phyloP scores from a whole-genome alignment of 257 asterid genomes.

The Lycium barbarum region DNA sequence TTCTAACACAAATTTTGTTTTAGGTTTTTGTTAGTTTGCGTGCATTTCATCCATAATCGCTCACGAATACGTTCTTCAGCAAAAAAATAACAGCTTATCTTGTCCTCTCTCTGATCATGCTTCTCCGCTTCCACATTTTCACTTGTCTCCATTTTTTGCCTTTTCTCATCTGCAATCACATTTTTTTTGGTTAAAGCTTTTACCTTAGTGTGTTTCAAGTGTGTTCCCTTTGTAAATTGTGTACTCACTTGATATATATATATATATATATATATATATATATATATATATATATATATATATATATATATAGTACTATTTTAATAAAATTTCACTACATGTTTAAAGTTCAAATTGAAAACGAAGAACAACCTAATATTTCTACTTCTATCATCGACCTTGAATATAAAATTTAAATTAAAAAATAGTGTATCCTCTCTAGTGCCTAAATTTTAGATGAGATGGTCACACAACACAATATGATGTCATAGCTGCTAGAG shows the following conservation, averaged over 20 bases:
- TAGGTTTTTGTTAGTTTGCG: background rate
- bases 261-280: background rate
- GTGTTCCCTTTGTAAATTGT: slow-evolving; percentile 1
- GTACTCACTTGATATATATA: background rate
- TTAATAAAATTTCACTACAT: background rate
- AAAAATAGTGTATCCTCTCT: background rate
- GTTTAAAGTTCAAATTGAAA: background rate
- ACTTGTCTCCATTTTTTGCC: background rate
- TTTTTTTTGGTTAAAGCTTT: background rate
- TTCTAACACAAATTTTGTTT: slow-evolving; percentile 3
- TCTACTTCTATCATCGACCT: background rate
- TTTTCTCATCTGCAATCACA: background rate
- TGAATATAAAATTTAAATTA: background rate
- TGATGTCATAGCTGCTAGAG: background rate
- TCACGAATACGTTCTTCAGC: background rate
- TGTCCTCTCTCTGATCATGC: background rate
- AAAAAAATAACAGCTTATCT: background rate
- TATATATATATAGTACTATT: background rate
- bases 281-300: background rate
- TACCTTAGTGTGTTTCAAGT: background rate
- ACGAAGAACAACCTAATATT: background rate
- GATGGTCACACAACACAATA: background rate
- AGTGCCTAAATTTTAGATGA: background rate
- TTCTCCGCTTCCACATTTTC: background rate
- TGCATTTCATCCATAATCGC: slow-evolving; percentile 14